phyloP scores from a whole-genome alignment of 345 rosid species.

The Cardamine chenopodiifolia region DNA sequence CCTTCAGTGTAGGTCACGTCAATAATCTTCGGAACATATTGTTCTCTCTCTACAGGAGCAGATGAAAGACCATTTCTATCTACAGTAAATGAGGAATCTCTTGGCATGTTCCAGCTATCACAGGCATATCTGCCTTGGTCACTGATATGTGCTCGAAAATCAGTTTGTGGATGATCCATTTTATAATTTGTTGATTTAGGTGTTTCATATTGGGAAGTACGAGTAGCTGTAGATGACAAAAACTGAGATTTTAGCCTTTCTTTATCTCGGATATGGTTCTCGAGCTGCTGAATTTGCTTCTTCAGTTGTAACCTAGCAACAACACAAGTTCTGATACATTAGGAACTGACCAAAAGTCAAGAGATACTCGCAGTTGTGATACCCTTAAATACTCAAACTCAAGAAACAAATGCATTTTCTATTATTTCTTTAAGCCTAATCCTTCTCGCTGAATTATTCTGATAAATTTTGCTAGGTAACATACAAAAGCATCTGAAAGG shows the following conservation, averaged over 20 bases:
- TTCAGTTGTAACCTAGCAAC: conserved; percentile 68
- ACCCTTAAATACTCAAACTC: background rate
- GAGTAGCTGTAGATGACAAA: conserved; percentile 60
- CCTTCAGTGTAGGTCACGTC: conserved; percentile 93
- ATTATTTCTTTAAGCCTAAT: conserved; percentile 1
- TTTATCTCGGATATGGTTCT: conserved; percentile 55
- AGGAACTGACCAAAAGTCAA: conserved; percentile 29
- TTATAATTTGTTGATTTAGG: conserved; percentile 54
- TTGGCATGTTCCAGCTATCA: conserved; percentile 60
- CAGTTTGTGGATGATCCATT: conserved; percentile 51
- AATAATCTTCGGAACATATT: conserved; percentile 63
- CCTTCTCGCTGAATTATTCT: conserved; percentile 16
- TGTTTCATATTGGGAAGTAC: conserved; percentile 58
- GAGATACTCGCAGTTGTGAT: conserved; percentile 13
- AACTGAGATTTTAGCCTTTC: conserved; percentile 69
- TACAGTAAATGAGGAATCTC: conserved; percentile 61
- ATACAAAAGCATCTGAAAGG: conserved; percentile 8
- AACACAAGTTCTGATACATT: conserved; percentile 34
- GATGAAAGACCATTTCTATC: conserved; percentile 60
- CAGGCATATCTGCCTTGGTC: conserved; percentile 47
- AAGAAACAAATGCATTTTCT: conserved; percentile 19
- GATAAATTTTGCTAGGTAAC: conserved; percentile 6
- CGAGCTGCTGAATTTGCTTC: conserved; percentile 82
- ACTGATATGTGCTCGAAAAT: conserved; percentile 50
- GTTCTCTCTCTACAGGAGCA: conserved; percentile 68